phyloP scores from a whole-genome alignment of 1,139 yeast species.

The Meyerozyma carpophila region DNA sequence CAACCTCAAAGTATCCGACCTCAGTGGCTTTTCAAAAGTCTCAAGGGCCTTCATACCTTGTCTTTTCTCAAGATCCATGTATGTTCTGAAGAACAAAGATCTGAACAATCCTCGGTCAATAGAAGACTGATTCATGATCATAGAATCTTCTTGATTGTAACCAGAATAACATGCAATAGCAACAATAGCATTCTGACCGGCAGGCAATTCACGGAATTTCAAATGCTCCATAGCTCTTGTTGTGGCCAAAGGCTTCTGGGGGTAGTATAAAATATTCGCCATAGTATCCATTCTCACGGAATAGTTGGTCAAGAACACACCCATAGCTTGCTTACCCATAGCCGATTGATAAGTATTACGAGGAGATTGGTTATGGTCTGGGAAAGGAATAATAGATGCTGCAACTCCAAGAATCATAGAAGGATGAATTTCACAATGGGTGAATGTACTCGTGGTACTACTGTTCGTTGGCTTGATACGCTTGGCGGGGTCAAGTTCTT shows the following conservation, averaged over 20 bases:
- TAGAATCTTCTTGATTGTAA: slow-evolving; percentile 99
- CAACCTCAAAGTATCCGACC: slow-evolving; percentile 89
- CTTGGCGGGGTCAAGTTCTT: slow-evolving; percentile 69
- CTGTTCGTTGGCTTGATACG: slow-evolving; percentile 72
- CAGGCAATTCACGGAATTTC: slow-evolving; percentile 96
- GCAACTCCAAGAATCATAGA: slow-evolving; percentile 98
- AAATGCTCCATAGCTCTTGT: slow-evolving; percentile 98
- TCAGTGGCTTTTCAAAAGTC: slow-evolving; percentile 91
- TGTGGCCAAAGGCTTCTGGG: slow-evolving; percentile 98
- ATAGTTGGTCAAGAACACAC: slow-evolving; percentile 95
- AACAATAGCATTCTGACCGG: slow-evolving; percentile 98
- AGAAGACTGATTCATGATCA: slow-evolving; percentile 98
- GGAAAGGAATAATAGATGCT: slow-evolving; percentile 98
- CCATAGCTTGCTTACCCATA: slow-evolving; percentile 99
- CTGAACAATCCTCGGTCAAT: slow-evolving; percentile 96
- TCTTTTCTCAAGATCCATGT: slow-evolving; percentile 97
- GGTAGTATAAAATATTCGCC: slow-evolving; percentile 96
- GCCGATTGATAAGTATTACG: slow-evolving; percentile 99
- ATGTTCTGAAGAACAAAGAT: slow-evolving; percentile 91
- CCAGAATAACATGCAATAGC: slow-evolving; percentile 98
- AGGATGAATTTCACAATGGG: slow-evolving; percentile 99
- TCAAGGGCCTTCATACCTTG: slow-evolving; percentile 98
- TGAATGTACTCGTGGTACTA: slow-evolving; percentile 76
- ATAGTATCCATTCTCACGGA: slow-evolving; percentile 98
- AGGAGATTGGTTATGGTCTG: slow-evolving; percentile 98